Evolutionary conservation across 1,139 yeast species (phyloP), one percentile per base, ranked within the genome.

Genomic region (Candida frijolesensis): DNA sequence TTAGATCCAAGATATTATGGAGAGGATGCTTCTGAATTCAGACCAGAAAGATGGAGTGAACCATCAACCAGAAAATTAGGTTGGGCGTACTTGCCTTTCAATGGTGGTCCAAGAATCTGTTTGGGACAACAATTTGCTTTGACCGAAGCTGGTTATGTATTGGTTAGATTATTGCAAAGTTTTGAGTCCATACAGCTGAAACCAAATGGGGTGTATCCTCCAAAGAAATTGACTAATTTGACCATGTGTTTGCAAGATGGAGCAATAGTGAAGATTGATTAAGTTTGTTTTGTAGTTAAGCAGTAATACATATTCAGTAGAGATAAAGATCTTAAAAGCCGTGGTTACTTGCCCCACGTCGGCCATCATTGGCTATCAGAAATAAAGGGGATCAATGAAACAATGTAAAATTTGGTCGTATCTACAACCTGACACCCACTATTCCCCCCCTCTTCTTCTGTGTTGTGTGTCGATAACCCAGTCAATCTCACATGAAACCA

Each of bases 21-120:
- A n/a, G 60, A 68, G 30, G 80, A 78, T 51, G 73, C 77, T n/a
- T 59, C 60, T n/a, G 66, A 51, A 33, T 79, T 72, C 62, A 65
- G 72, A 32, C 83, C 84, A 2, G 80, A 76, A 51, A 68, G 84
- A 53, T 79, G 84, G 84, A 39, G 16, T 37, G 53, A 53, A 34
- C 61, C 62, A 35, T 53, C 55, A 32, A 64, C 63, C 2, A 52
- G 48, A 45, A 49, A 48, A 42, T 63, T 68, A 39, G 76, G 77
- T 37, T 70, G 74, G 74, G 71, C 76, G 5, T 72, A 68, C 54
- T 64, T 73, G 55, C 78, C 78, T 38, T 73, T 73, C 62, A 72
- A 72, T 46, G 74, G 76, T 46, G 77, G 78, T 8, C 77, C 77
- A 38, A 61, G 78, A 56, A 68, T 72, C 33, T 71, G 77, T 54